Base-by-base conservation (phyloP, 1,284 basidiomycete genomes). In the Hemileia vastatrix region DNA sequence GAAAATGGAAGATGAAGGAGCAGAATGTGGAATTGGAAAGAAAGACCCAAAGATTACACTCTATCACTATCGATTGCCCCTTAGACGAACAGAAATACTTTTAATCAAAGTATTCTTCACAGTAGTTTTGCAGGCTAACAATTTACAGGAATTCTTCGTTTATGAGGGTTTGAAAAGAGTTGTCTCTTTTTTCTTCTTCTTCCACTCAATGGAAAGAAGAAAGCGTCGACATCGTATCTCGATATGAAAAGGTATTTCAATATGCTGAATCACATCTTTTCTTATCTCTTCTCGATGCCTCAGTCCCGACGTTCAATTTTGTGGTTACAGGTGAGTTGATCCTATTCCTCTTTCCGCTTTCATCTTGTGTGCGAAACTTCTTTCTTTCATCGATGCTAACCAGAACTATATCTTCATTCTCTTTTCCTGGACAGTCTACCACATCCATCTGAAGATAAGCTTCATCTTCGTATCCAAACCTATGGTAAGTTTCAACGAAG, bases 241-340 rank as follows among this genome's bases (percentile, higher is more conserved):
- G 13, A 9, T 50, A 52, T 33, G 53, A 23, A 60, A 32, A 57
- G 53, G 57, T 58, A 66, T 59, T 54, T 64, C 23, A 32, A 6
- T 9, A 3, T 5, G 19, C 15, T 40, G 24, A 33, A 44, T 32
- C 32, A 40, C 18, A 31, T 44, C 31, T 31, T 57, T 33, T 49
- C 15, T 52, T 56, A 18, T 53, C 65, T n/a, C 68, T 53, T 65
- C 23, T 60, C 31, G 49, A 33, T 58, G 55, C 27, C 66, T n/a
- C 68, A 97, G 94, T 75, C 89, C 94, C n/a, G 90, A 91, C 70
- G 94, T 97, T 63, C 91, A 96, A 78, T 97, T 97, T 77, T 98
- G 94, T 76, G 94, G 94, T 32, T 98, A 98, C 81, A 91, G 87
- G 89, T 87, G 68, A 78, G 80, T 58, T 8, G 6, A 13, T 32